These are phyloP conservation scores for Hortaea sp. DNA, from an alignment of 2,329 filamentous ascomycete genomes.

Conservation along the genomic window DNA sequence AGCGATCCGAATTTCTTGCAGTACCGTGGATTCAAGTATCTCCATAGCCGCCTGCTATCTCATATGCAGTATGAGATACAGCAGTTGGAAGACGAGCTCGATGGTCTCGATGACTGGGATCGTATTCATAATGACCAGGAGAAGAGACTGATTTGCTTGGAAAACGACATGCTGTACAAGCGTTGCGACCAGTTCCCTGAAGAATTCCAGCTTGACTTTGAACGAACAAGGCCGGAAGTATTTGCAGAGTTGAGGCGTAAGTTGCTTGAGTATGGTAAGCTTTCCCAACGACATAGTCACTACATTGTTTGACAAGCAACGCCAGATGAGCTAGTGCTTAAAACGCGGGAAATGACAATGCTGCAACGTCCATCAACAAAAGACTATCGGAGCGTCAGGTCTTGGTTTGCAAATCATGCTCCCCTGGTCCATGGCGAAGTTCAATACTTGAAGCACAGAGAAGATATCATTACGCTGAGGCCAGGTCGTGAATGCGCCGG, in stretches of 20 bases:
- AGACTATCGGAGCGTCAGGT: slow-evolving; percentile 21
- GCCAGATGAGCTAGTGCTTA: slow-evolving; percentile 30
- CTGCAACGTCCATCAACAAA: slow-evolving; percentile 31
- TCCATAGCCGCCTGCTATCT: slow-evolving; percentile 30
- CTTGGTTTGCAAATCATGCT: slow-evolving; percentile 26
- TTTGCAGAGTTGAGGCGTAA: slow-evolving; percentile 14
- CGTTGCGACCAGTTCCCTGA: too few relatives aligned
- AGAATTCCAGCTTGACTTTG: neutral
- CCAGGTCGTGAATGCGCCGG: slow-evolving; percentile 31
- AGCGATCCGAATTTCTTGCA: slow-evolving; percentile 31
- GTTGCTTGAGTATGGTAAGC: slow-evolving; percentile 15
- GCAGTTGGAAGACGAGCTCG: slow-evolving; percentile 27
- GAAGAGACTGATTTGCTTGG: neutral
- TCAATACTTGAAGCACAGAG: slow-evolving; percentile 29
- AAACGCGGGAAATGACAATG: slow-evolving; percentile 26
- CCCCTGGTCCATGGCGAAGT: slow-evolving; percentile 27
- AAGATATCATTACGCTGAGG: slow-evolving; percentile 31
- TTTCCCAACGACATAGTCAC: neutral
- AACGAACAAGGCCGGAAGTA: slow-evolving; percentile 10
- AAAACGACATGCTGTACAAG: too few relatives aligned
- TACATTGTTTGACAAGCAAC: too few relatives aligned
- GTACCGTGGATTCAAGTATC: slow-evolving; percentile 30
- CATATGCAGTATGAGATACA: slow-evolving; percentile 30
- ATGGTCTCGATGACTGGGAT: slow-evolving; percentile 18
- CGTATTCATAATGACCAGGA: slow-evolving; percentile 3